These are phyloP conservation scores for Russula compacta DNA, from an alignment of 768 basidiomycete genomes.

Conservation along the genomic window DNA sequence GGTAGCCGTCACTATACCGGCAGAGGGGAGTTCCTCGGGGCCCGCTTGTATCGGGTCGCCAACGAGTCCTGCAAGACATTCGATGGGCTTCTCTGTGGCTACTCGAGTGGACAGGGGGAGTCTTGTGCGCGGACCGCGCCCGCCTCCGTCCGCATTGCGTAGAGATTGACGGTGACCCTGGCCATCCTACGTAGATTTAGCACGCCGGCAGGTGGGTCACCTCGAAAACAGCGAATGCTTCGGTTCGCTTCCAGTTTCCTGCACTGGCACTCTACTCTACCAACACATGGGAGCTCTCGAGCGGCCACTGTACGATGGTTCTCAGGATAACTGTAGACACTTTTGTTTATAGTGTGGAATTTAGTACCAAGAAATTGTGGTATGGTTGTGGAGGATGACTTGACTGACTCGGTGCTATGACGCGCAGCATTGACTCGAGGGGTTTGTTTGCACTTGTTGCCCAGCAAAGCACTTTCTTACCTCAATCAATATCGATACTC, in stretches of 20 bases:
- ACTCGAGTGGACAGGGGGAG: neutral
- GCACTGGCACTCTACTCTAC: neutral
- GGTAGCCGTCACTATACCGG: neutral
- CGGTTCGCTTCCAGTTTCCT: neutral
- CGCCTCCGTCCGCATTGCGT: neutral
- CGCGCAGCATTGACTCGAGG: neutral
- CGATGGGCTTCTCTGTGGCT: neutral
- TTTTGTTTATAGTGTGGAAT: neutral
- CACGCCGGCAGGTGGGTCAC: neutral
- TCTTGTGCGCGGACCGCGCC: conserved; percentile 9
- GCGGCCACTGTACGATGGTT: neutral
- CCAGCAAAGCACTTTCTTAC: neutral
- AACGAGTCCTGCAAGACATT: neutral
- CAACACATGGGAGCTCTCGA: neutral
- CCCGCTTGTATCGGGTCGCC: neutral
- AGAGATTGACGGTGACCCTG: neutral
- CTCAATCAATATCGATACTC: neutral
- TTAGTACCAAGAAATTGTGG: too few species aligned
- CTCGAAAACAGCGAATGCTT: neutral
- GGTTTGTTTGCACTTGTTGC: conserved; percentile 7
- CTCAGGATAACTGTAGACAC: neutral
- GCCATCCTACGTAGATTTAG: neutral
- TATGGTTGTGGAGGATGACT: too few species aligned
- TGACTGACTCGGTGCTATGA: too few species aligned
- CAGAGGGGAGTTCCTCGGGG: neutral